Conservation (phyloP, 257 asterid genomes). For the Prunella vulgaris region DNA sequence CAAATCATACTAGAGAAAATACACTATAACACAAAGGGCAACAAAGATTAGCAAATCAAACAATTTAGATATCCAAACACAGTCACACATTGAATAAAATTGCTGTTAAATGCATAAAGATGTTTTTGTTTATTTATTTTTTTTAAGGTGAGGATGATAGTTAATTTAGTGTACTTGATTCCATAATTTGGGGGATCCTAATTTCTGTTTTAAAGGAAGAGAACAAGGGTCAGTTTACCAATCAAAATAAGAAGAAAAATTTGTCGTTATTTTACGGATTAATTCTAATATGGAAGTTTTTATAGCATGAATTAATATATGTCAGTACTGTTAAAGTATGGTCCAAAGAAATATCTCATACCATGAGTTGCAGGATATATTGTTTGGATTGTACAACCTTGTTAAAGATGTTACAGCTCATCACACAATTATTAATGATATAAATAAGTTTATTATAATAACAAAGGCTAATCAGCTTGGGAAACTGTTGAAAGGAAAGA, state of each 20-base stretch:
- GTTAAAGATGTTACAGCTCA: conserved; percentile 24
- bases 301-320: not conserved
- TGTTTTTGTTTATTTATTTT: not conserved
- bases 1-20: not conserved
- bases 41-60: conserved; percentile 8
- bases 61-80: conserved; percentile 8
- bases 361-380: conserved; percentile 7
- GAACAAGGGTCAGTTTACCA: conserved; percentile 17
- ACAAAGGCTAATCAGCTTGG: conserved; percentile 4
- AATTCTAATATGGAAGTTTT: not conserved
- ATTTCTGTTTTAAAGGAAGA: conserved; percentile 28
- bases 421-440: conserved; percentile 11
- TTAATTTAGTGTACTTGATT: not conserved
- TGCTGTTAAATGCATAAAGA: conserved; percentile 17
- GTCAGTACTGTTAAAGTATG: not conserved
- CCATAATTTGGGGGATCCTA: conserved; percentile 32
- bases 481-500: conserved; percentile 22
- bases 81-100: not conserved
- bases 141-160: conserved; percentile 9
- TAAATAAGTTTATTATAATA: not conserved
- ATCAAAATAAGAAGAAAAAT: conserved; percentile 1
- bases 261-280: not conserved
- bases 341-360: conserved; percentile 1
- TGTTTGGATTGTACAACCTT: conserved; percentile 10
- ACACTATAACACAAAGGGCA: not conserved